Conservation (phyloP, 177 flowering plant species). For the Vitis hybrid region DNA sequence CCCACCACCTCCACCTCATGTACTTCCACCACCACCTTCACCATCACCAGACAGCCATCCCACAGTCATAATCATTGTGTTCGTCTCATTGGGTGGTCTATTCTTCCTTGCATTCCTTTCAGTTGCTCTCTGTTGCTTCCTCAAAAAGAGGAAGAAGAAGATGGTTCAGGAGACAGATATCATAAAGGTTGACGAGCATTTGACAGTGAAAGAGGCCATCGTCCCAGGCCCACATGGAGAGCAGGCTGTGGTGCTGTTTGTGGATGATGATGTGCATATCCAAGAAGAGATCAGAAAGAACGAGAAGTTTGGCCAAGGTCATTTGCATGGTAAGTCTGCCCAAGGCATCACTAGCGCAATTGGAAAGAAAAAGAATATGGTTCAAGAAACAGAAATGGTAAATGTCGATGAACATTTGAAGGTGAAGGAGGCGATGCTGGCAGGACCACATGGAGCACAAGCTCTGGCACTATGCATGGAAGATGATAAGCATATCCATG, state of each 20-base stretch:
- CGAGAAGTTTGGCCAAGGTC: too few relatives aligned
- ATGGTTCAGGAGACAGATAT: conserved; percentile 24
- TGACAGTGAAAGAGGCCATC: conserved; percentile 37
- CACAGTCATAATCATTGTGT: conserved; percentile 54
- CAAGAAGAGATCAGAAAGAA: too few relatives aligned
- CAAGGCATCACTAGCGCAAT: background rate
- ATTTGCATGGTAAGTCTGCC: background rate
- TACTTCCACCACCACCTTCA: conserved; percentile 38
- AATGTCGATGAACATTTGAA: conserved; percentile 26
- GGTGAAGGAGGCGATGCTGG: conserved; percentile 20
- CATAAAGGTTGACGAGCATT: conserved; percentile 33
- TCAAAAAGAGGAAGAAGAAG: conserved; percentile 50
- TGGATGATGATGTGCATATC: too few relatives aligned
- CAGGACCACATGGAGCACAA: conserved; percentile 29
- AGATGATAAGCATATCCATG: conserved; percentile 52
- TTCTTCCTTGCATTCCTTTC: conserved; percentile 60
- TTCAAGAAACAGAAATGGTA: conserved; percentile 20
- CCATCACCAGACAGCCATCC: conserved; percentile 33
- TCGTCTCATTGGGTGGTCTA: conserved; percentile 68
- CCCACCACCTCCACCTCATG: conserved; percentile 24
- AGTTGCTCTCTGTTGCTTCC: conserved; percentile 50
- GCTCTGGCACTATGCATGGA: conserved; percentile 33
- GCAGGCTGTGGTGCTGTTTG: conserved; percentile 6
- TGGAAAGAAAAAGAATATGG: background rate
- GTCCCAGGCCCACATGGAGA: conserved; percentile 39